Base-by-base conservation (phyloP, 371 early-diverging fungal species). In the Mucor lusitanicus region DNA sequence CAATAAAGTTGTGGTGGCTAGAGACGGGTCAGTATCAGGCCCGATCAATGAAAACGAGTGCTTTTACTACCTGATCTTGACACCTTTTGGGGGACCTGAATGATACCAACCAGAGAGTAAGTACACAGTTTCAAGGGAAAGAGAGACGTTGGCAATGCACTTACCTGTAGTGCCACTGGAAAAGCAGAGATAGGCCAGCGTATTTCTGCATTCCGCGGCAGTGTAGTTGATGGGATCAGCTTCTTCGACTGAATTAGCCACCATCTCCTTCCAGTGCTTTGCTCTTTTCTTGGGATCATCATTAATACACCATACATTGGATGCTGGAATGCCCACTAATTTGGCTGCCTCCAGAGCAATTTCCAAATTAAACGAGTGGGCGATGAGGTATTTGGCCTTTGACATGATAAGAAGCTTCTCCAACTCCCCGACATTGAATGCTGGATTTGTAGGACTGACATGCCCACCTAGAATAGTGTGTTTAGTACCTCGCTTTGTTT, bases 361-460 rank as follows among this genome's bases (percentile, higher is more conserved):
- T 0, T 81, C 48, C 12, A 90, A 53, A 32, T 77, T 66, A 28
- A 69, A 64, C 0, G 74, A 77, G 59, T 79, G 75, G 8, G 79
- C 66, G 54, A 74, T 65, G 0, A 72, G 12, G 13, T 60, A 59
- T 17, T 76, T 78, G 7, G 91, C 89, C 13, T 78, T 79, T 11
- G 89, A 80, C 64, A 91, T 87, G 12, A 72, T 61, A 61, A 94
- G 71, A 63, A 91, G 88, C 68, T 81, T 81, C 11, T 86, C 85
- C 13, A 92, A 73, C 66, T 91, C 91, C 48, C 84, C 79, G 12
- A 78, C 76, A 6, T 82, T 66, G 9, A 48, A 90, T 9, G 42
- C 32, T 1, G 65, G 65, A n/a, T 59, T 58, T 72, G 74, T 84
- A 63, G 87, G 82, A 8, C 88, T 79, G 28, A 87, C 66, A 23